Evolutionary conservation across 129 eudicot species (phyloP).

Genomic region (Tagetes erecta): DNA sequence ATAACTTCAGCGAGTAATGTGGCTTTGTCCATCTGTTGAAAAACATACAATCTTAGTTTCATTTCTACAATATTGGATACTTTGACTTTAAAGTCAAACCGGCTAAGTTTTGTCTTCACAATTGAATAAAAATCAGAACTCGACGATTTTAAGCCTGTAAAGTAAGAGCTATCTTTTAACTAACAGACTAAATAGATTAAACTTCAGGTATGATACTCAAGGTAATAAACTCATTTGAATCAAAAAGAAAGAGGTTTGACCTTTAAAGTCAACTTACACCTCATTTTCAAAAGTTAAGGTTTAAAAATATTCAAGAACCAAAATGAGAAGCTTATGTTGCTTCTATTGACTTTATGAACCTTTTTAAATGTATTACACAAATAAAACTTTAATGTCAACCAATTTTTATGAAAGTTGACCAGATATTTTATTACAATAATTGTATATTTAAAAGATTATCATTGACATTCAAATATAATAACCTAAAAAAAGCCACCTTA

Average conservation of each 20-base stretch:
- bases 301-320: neutral
- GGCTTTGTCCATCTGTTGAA: constrained; percentile 86
- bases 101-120: constrained; percentile 2
- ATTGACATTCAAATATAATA: constrained; percentile 25
- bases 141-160: neutral
- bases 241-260: neutral
- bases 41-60: constrained; percentile 14
- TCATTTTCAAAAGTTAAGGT: neutral
- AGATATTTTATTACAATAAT: constrained; percentile 17
- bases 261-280: constrained; percentile 16
- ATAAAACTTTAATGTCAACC: neutral
- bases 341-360: constrained; percentile 29
- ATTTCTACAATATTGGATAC: neutral
- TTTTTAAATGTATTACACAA: constrained; percentile 26
- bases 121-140: neutral
- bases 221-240: neutral
- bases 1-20: constrained; percentile 80
- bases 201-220: neutral
- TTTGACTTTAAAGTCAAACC: constrained; percentile 19
- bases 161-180: neutral
- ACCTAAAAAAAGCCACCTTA: constrained; percentile 18
- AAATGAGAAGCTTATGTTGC: constrained; percentile 20
- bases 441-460: constrained; percentile 22
- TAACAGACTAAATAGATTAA: neutral
- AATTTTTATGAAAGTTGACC: constrained; percentile 15